Evolutionary conservation across 1,284 basidiomycete species (phyloP).

Genomic region (Leccinum pallidistipes): DNA sequence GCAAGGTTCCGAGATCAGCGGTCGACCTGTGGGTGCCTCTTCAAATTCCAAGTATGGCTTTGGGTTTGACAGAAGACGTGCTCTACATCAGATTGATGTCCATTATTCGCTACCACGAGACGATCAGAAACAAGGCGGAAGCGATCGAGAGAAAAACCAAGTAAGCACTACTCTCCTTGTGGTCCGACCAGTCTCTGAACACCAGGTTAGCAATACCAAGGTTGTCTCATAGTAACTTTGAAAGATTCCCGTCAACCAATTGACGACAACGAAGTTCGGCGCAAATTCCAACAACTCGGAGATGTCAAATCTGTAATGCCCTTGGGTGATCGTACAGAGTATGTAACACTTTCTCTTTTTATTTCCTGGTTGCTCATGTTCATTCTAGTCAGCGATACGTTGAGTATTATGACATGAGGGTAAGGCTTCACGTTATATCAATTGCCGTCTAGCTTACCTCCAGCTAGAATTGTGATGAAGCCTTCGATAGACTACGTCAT

Average conservation of each 20-base stretch:
- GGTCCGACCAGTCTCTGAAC: constrained; percentile 3
- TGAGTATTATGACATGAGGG: constrained; percentile 87
- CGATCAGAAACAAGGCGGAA: constrained; percentile 67
- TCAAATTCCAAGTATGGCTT: neutral
- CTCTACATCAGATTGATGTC: constrained; percentile 80
- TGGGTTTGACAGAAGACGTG: constrained; percentile 1
- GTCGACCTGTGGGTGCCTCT: constrained; percentile 69
- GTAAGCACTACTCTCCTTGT: constrained; percentile 40
- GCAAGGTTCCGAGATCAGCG: constrained; percentile 83
- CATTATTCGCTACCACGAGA: constrained; percentile 95
- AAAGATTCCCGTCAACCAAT: constrained; percentile 72
- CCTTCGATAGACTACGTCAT: constrained; percentile 78
- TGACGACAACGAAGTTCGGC: constrained; percentile 80
- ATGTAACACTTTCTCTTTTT: constrained; percentile 28
- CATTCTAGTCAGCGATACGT: constrained; percentile 72
- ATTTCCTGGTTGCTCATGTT: constrained; percentile 9
- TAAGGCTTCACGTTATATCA: constrained; percentile 35
- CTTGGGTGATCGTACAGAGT: constrained; percentile 72
- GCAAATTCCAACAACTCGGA: constrained; percentile 85
- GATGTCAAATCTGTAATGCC: constrained; percentile 82
- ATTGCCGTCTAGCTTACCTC: constrained; percentile 14
- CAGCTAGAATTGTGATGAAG: constrained; percentile 68
- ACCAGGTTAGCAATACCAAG: constrained; percentile 61
- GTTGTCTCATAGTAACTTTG: constrained; percentile 79
- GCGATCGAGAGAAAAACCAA: constrained; percentile 87